phyloP scores from a whole-genome alignment of 2,329 filamentous ascomycete genomes.

The Clarireedia monteithiana region DNA sequence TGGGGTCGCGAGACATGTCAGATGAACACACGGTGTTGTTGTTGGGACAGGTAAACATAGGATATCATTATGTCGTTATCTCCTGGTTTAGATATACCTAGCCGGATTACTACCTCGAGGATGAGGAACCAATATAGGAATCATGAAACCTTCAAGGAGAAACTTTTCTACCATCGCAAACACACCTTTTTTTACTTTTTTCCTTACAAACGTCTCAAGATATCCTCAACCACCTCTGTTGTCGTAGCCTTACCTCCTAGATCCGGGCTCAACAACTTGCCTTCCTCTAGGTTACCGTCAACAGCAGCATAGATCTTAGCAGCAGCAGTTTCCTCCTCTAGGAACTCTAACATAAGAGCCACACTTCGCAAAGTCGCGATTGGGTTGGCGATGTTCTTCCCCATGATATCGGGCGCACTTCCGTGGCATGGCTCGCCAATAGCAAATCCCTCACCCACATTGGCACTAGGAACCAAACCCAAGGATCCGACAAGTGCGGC shows the following conservation, averaged over 20 bases:
- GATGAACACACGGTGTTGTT: neutral
- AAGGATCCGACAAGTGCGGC: conserved; percentile 88
- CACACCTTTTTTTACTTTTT: neutral
- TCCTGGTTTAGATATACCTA: conserved; percentile 2
- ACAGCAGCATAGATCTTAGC: conserved; percentile 87
- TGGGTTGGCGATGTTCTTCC: conserved; percentile 86
- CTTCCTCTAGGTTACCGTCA: conserved; percentile 82
- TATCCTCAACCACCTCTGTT: conserved; percentile 78
- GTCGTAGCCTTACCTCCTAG: conserved; percentile 83
- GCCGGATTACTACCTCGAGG: conserved; percentile 2
- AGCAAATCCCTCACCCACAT: conserved; percentile 88
- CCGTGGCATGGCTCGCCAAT: conserved; percentile 99
- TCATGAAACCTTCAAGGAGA: neutral
- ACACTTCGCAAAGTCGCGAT: conserved; percentile 90
- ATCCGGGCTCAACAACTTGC: conserved; percentile 76
- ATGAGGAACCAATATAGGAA: conserved; percentile 2
- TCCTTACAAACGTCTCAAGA: conserved; percentile 70
- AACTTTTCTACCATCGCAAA: conserved; percentile 9
- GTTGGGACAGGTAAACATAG: neutral
- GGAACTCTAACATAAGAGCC: conserved; percentile 93
- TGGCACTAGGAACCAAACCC: conserved; percentile 88
- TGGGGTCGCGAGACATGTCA: neutral
- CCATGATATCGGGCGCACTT: conserved; percentile 91
- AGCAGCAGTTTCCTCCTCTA: conserved; percentile 79
- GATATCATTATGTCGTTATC: conserved; percentile 8